phyloP scores from a whole-genome alignment of 148 eudicot species.

The Amaranthus palmeri region DNA sequence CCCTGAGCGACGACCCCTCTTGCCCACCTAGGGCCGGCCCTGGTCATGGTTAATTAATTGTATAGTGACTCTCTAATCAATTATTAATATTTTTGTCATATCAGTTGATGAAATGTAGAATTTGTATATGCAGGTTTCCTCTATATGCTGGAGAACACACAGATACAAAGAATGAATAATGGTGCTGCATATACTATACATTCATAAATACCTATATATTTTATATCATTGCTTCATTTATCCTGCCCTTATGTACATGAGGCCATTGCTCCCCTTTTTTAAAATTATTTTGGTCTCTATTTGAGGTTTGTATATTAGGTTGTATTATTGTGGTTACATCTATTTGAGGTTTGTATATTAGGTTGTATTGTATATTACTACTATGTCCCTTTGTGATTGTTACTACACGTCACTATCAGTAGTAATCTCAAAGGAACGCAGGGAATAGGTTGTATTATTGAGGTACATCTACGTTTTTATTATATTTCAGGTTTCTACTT shows the following conservation, averaged over 20 bases:
- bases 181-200: slow-evolving; percentile 14
- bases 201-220: slow-evolving; percentile 9
- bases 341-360: neutral
- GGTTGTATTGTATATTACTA: neutral
- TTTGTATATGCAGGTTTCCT: slow-evolving; percentile 25
- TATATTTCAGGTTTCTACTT: too few species aligned
- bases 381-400: too few species aligned
- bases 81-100: too few species aligned
- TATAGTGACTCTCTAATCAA: too few species aligned
- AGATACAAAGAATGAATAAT: slow-evolving; percentile 24
- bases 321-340: neutral
- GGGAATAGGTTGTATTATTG: too few species aligned
- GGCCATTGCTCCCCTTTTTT: slow-evolving; percentile 16
- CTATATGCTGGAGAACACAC: slow-evolving; percentile 21
- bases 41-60: too few species aligned
- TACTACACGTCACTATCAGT: too few species aligned
- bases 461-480: too few species aligned
- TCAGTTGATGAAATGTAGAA: too few species aligned
- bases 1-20: too few species aligned
- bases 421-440: too few species aligned
- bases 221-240: slow-evolving; percentile 6
- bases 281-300: slow-evolving; percentile 22
- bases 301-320: slow-evolving; percentile 16
- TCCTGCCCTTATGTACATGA: slow-evolving; percentile 14
- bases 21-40: too few species aligned